phyloP scores from a whole-genome alignment of 345 rosid species.

The Raphanus raphanistrum region DNA sequence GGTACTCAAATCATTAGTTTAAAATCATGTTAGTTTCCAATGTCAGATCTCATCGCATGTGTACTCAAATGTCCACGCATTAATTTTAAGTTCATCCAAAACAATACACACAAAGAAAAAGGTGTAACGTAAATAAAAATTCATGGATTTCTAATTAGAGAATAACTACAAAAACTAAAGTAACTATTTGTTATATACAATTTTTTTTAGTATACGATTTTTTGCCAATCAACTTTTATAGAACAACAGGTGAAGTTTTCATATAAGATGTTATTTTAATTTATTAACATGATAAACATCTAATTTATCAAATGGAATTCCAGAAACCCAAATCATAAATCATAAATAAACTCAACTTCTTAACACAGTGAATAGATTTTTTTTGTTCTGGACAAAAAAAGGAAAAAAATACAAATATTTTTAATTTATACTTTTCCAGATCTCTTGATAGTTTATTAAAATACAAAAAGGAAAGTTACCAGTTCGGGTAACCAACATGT shows the following conservation, averaged over 20 bases:
- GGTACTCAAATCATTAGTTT: not conserved
- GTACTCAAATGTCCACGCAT: slow-evolving; percentile 4
- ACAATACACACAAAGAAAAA: not conserved
- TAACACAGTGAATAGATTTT: not conserved
- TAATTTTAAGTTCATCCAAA: not conserved
- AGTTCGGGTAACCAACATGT: not conserved
- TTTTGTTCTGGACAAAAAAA: too few relatives aligned
- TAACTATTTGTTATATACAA: not conserved
- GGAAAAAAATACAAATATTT: too few relatives aligned
- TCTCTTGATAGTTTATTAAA: not conserved
- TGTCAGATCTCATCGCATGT: slow-evolving; percentile 24
- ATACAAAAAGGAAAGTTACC: not conserved
- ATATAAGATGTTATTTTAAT: not conserved
- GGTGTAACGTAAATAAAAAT: not conserved
- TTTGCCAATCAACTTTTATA: not conserved
- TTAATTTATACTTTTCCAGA: not conserved
- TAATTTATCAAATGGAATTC: not conserved
- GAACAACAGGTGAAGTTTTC: not conserved
- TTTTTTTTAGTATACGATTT: too few relatives aligned
- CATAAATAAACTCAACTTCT: not conserved
- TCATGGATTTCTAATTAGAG: not conserved
- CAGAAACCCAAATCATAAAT: not conserved
- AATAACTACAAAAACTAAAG: not conserved
- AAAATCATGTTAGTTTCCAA: slow-evolving; percentile 18
- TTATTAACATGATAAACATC: not conserved